A percentile compares a stretch with the other conserved stretches of the same genome.
These are phyloP conservation scores for Aspergillus sp. DNA, from an alignment of 2,329 filamentous ascomycete genomes.

Conservation along the genomic window DNA sequence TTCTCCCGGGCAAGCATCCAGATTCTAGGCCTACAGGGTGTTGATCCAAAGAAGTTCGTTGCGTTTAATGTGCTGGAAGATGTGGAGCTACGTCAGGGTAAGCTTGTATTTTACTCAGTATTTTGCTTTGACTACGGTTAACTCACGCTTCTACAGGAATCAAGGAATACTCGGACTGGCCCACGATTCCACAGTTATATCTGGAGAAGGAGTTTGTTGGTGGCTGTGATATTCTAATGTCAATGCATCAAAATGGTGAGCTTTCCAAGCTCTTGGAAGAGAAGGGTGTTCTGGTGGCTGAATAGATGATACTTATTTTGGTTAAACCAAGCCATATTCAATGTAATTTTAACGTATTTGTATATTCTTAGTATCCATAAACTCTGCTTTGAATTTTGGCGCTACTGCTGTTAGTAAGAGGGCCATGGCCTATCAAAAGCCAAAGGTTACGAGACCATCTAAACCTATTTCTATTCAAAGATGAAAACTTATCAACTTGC, in stretches of 20 bases:
- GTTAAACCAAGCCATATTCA: neutral
- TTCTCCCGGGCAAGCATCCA: conserved; percentile 95
- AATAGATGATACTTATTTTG: conserved; percentile 30
- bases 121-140: neutral
- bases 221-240: conserved; percentile 94
- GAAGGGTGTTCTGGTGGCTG: conserved; percentile 78
- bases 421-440: neutral
- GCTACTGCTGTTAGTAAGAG: too few relatives aligned
- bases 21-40: conserved; percentile 89
- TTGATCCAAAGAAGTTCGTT: conserved; percentile 94
- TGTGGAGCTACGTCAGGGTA: conserved; percentile 77
- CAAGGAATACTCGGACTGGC: conserved; percentile 99
- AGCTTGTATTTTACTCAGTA: conserved; percentile 16
- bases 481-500: neutral
- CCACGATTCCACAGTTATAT: conserved; percentile 96
- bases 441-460: neutral
- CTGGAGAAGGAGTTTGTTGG: conserved; percentile 94
- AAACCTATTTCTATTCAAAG: neutral
- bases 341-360: conserved; percentile 7
- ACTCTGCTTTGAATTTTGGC: neutral
- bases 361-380: conserved; percentile 1
- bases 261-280: conserved; percentile 88
- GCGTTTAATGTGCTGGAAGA: conserved; percentile 98
- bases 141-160: conserved; percentile 63
- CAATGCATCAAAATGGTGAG: conserved; percentile 96